phyloP scores from a whole-genome alignment of 2,329 filamentous ascomycete genomes.

The Talaromyces verruculosus region DNA sequence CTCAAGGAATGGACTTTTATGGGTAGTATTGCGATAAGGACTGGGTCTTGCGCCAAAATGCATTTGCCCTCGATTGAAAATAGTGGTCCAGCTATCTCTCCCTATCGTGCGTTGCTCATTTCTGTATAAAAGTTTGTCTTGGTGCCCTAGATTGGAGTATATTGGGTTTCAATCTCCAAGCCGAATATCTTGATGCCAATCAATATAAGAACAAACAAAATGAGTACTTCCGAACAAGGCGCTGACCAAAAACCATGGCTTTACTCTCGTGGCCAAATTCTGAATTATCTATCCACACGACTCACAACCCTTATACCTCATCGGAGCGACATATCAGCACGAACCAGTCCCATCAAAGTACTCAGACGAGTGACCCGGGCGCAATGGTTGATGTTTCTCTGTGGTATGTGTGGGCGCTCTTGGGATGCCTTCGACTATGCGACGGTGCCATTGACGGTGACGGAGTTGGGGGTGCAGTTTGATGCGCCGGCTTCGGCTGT shows the following conservation, averaged over 20 bases:
- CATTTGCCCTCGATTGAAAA: neutral
- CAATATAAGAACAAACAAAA: neutral
- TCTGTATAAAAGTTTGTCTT: neutral
- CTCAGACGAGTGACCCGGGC: constrained; percentile 50
- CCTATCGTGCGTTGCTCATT: neutral
- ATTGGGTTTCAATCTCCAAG: neutral
- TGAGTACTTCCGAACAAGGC: neutral
- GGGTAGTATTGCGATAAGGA: neutral
- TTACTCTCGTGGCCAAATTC: constrained; percentile 36
- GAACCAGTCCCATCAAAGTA: constrained; percentile 49
- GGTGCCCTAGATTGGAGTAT: neutral
- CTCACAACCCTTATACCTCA: constrained; percentile 37
- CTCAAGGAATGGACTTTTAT: constrained; percentile 7
- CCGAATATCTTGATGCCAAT: too few species aligned
- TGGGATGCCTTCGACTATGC: constrained; percentile 69
- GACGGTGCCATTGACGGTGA: constrained; percentile 61
- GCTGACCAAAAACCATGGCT: constrained; percentile 10
- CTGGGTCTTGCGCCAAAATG: neutral
- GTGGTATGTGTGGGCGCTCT: constrained; percentile 45
- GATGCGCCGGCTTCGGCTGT: constrained; percentile 57
- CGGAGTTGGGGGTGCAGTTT: constrained; percentile 55
- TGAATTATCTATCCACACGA: constrained; percentile 36
- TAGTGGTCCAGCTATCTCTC: too few species aligned
- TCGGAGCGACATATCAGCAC: constrained; percentile 25
- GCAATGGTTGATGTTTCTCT: constrained; percentile 55